Conservation (phyloP, 768 basidiomycete species). For the Tylopilus sp. region DNA sequence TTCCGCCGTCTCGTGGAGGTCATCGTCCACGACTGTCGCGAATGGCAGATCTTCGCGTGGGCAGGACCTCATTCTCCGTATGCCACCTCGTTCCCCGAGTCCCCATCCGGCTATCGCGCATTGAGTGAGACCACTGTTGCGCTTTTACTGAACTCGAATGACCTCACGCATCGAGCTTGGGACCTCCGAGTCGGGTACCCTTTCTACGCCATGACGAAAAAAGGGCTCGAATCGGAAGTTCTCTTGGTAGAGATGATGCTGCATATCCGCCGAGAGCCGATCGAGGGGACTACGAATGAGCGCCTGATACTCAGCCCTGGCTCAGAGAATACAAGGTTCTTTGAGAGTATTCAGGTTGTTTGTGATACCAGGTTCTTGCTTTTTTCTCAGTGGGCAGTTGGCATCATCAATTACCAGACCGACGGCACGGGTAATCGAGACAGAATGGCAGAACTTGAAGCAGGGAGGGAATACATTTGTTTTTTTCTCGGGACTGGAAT, state of each 20-base stretch:
- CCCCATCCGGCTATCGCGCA: slow-evolving; percentile 17
- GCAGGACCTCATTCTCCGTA: slow-evolving; percentile 21
- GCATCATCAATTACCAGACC: slow-evolving; percentile 22
- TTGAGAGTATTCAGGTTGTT: slow-evolving; percentile 11
- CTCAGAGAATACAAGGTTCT: slow-evolving; percentile 11
- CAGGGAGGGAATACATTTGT: slow-evolving; percentile 15
- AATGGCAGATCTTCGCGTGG: slow-evolving; percentile 22
- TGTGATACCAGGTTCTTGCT: slow-evolving; percentile 20
- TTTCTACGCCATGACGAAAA: slow-evolving; percentile 24
- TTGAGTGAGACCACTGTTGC: background rate
- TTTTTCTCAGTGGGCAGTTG: slow-evolving; percentile 24
- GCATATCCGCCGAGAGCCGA: slow-evolving; percentile 11
- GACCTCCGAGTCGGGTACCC: slow-evolving; percentile 14
- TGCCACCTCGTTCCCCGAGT: slow-evolving; percentile 16
- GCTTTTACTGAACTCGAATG: background rate
- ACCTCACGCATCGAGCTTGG: slow-evolving; percentile 5
- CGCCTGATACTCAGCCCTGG: slow-evolving; percentile 13
- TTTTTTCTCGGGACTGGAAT: slow-evolving; percentile 23
- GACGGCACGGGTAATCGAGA: slow-evolving; percentile 14
- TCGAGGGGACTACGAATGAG: slow-evolving; percentile 10
- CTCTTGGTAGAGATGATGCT: slow-evolving; percentile 25
- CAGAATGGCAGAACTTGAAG: slow-evolving; percentile 12
- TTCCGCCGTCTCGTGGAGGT: slow-evolving; percentile 25
- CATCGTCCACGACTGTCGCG: slow-evolving; percentile 16
- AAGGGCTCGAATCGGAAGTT: slow-evolving; percentile 18